Conservation (phyloP, 176 grass and related monocot genomes). For the Alopecurus myosuroides region DNA sequence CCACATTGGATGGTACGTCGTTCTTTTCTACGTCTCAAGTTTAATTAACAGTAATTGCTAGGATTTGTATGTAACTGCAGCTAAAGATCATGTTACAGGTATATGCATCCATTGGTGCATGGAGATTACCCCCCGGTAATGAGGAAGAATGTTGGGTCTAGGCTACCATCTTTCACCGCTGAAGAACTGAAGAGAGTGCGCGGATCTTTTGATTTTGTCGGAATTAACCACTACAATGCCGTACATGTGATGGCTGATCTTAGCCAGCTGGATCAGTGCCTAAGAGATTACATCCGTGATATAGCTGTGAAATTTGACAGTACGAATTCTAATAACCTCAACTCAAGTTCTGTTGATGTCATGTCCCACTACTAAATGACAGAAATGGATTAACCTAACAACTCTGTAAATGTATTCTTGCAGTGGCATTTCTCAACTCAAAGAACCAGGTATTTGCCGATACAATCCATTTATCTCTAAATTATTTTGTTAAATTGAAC, state of each 20-base stretch:
- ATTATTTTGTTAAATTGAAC: background rate
- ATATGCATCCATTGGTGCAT: conserved; percentile 67
- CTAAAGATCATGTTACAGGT: conserved; percentile 37
- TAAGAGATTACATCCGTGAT: conserved; percentile 62
- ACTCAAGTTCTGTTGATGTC: background rate
- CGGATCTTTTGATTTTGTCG: conserved; percentile 80
- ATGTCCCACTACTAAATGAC: background rate
- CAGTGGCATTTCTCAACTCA: conserved; percentile 48
- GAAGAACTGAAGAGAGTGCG: conserved; percentile 46
- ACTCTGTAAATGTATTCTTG: background rate
- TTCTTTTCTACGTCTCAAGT: background rate
- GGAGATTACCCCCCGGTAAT: conserved; percentile 82
- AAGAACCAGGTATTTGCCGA: conserved; percentile 14
- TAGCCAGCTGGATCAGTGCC: conserved; percentile 28
- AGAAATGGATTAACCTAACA: background rate
- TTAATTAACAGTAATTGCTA: background rate
- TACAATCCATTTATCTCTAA: background rate
- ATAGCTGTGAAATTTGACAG: conserved; percentile 45
- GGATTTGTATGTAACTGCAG: background rate
- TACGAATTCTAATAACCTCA: background rate
- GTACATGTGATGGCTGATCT: conserved; percentile 50
- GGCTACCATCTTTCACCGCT: conserved; percentile 47
- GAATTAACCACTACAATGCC: conserved; percentile 74
- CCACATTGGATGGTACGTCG: conserved; percentile 88
- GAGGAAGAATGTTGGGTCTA: conserved; percentile 60